Percentiles rank a stretch among this genome's conserved stretches.
Conservation (phyloP, 495 filamentous ascomycete species). For the Bathelium albidoporum region DNA sequence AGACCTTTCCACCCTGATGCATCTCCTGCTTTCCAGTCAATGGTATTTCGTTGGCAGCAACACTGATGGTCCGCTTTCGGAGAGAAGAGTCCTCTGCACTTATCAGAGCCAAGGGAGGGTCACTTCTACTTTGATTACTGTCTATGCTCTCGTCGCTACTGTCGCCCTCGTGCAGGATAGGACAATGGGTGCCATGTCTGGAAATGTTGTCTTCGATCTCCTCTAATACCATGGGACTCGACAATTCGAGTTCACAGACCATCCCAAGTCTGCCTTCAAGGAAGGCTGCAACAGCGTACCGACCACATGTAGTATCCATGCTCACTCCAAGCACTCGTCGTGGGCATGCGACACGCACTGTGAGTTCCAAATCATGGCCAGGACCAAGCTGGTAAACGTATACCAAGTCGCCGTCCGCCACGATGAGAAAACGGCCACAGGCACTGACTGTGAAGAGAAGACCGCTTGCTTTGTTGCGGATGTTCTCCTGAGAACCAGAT, state of each 20-base stretch:
- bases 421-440: constrained; percentile 51
- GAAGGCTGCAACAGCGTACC: constrained; percentile 51
- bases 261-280: constrained; percentile 53
- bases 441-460: constrained; percentile 45
- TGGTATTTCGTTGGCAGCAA: not conserved
- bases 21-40: not conserved
- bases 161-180: not conserved
- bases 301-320: constrained; percentile 51
- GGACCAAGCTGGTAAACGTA: constrained; percentile 48
- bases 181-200: not conserved
- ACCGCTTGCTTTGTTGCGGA: constrained; percentile 8
- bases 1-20: not conserved
- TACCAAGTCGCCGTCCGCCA: constrained; percentile 47
- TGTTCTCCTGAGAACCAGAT: constrained; percentile 14
- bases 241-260: constrained; percentile 40
- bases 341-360: constrained; percentile 51
- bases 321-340: constrained; percentile 48
- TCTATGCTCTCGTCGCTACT: not conserved
- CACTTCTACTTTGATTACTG: not conserved
- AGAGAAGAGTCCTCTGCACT: not conserved
- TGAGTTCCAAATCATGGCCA: constrained; percentile 32
- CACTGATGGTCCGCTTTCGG: not conserved
- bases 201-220: not conserved
- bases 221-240: not conserved
- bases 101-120: not conserved